These are phyloP conservation scores for Pyricularia sp. DNA, from an alignment of 2,329 filamentous ascomycete genomes.

Conservation along the genomic window DNA sequence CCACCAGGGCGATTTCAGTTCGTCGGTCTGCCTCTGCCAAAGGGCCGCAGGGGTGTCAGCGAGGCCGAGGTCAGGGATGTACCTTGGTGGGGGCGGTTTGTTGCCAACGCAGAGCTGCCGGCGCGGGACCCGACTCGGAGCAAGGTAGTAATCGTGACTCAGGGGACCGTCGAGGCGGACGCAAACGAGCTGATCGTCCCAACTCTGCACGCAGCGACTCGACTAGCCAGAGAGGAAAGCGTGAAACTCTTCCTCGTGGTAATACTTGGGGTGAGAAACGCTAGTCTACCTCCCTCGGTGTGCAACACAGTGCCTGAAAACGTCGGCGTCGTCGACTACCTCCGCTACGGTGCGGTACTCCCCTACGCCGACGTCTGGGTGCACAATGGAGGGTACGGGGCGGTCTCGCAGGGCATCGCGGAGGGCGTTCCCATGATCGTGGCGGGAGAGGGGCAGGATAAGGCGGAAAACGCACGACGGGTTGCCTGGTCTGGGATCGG, in stretches of 20 bases:
- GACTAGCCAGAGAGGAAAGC: background rate
- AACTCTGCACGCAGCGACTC: conserved; percentile 22
- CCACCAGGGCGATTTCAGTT: conserved; percentile 21
- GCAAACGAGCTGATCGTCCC: conserved; percentile 27
- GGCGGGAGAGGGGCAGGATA: conserved; percentile 31
- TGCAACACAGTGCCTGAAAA: conserved; percentile 18
- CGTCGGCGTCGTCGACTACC: conserved; percentile 24
- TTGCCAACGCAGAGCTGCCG: conserved; percentile 14
- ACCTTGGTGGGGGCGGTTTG: conserved; percentile 25
- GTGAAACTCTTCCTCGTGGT: conserved; percentile 20
- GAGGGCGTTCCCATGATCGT: conserved; percentile 30
- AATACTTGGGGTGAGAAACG: conserved; percentile 25
- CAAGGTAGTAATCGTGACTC: conserved; percentile 27
- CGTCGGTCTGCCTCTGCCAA: conserved; percentile 17
- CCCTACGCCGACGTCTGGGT: conserved; percentile 26
- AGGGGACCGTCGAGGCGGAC: conserved; percentile 29
- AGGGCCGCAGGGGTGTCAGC: background rate
- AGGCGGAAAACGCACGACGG: conserved; percentile 25
- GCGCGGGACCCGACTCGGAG: conserved; percentile 9
- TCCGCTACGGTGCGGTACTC: conserved; percentile 27
- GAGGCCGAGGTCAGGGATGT: background rate
- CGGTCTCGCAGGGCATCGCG: conserved; percentile 28
- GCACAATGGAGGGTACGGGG: conserved; percentile 31
- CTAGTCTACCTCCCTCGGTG: conserved; percentile 12
- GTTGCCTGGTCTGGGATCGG: conserved; percentile 24